Base-by-base conservation (phyloP, 2,329 filamentous ascomycete genomes). In the Penicillium sp. region DNA sequence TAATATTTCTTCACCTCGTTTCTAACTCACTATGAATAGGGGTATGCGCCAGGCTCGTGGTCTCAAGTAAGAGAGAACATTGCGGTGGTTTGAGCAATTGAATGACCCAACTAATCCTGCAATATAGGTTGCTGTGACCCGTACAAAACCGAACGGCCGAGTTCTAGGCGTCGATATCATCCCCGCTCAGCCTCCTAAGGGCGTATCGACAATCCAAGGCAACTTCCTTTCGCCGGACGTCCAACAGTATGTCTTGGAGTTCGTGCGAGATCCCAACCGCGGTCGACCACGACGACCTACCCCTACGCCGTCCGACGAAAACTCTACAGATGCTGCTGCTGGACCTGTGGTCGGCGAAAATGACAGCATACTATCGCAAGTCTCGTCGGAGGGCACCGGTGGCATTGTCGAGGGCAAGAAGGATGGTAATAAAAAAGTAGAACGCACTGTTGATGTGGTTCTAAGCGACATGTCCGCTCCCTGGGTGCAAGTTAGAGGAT, bases 381-480 rank as follows among this genome's bases (percentile, higher is more conserved):
- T 53, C 38, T 28, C 55, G 24, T 21, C 28, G 26, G 57, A 50
- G 7, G 12, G 28, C 33, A 55, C 30, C 9, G 30, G 30, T 28
- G 26, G 26, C 26, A 28, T 28, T 28, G 8, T 28, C 26, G 26
- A 28, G 26, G 26, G 26, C 30, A 16, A 43, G 38, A 35, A 56
- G n/a, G 48, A 20, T 38, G 11, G 24, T 47, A 21, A 26, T 47
- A 56, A 26, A 49, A 58, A 62, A 48, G 30, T 59, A 54, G 81
- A 81, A 61, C 81, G 82, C 67, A 83, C 83, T 68, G 92, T 97
- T 62, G 90, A 97, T 77, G 84, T 99, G 69, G 90, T 99, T 71
- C 79, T 99, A 71, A 96, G 91, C 85, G 94, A 99, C 83, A 99
- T 99, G 94, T 99, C 87, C 84, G 93, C 82, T 82, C 92, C 94